phyloP scores from a whole-genome alignment of 2,329 filamentous ascomycete genomes.

The Cercospora zeae-maydis region DNA sequence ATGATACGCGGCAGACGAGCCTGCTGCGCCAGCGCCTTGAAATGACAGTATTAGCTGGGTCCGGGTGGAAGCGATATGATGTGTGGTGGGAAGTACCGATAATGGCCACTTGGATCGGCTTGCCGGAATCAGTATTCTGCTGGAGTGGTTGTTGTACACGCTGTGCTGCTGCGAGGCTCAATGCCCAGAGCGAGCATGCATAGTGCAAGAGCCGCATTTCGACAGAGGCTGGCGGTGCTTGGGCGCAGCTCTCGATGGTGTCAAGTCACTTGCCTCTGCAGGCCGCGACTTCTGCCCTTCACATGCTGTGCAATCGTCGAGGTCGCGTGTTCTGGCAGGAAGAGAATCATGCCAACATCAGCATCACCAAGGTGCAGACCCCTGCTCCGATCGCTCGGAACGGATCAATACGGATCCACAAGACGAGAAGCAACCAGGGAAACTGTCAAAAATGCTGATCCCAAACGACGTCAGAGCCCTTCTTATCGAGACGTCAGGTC shows the following conservation, averaged over 20 bases:
- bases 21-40: conserved; percentile 81
- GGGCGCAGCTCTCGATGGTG: neutral
- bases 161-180: neutral
- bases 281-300: neutral
- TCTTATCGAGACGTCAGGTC: neutral
- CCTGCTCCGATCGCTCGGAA: neutral
- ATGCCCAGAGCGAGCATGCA: neutral
- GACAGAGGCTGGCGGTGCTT: neutral
- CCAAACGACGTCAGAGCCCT: neutral
- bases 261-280: neutral
- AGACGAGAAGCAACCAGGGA: neutral
- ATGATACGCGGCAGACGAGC: conserved; percentile 82
- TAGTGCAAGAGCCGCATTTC: neutral
- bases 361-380: neutral
- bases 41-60: neutral
- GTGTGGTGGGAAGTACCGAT: conserved; percentile 11
- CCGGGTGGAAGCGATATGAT: neutral
- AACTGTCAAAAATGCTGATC: neutral
- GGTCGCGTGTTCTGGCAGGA: neutral
- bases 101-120: conserved; percentile 22
- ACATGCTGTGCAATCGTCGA: neutral
- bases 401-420: neutral
- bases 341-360: neutral
- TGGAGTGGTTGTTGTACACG: conserved; percentile 18
- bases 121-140: conserved; percentile 2